Evolutionary conservation across 805 yeast genomes (phyloP), one percentile per base, ranked within the genome.

Genomic region (Yarrowia sp.): DNA sequence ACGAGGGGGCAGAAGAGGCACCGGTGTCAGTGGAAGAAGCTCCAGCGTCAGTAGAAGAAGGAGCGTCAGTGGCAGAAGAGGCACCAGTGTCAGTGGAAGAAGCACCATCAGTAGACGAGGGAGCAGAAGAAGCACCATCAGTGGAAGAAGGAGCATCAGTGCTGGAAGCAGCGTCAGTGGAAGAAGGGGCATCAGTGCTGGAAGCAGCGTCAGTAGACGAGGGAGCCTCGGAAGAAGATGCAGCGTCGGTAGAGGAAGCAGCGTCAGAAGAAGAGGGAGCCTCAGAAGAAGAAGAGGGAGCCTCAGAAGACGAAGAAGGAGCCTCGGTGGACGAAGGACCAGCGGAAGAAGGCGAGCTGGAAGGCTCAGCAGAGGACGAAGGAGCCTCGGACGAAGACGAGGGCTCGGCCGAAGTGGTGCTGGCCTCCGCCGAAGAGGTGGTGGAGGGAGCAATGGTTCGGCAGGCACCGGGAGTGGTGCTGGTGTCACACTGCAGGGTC

Each of bases 401-500:
- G 32, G 32, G 32, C 45, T 38, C 61, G 8, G 45, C 45, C n/a
- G 59, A 40, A 8, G 61, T 55, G 8, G 61, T 55, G 45, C 38
- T 55, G 14, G 46, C 61, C 16, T 14, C 46, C 3, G 36, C 46
- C 15, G 36, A 10, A 15, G 61, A 53, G 32, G 45, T 16, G n/a
- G 43, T 8, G 15, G 61, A 19, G 19, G 58, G 43, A 8, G 16
- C 19, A 5, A 41, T 22, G 38, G 61, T 41, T 8, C 16, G 36
- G 16, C 42, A 45, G 8, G 65, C 64, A 32, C 64, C 64, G 32
- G 64, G 64, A 12, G 19, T 58, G 50, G 64, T 58, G 41, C 32
- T 16, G 49, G 64, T 58, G 38, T 32, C 65, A 43, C 65, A 45
- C 50, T 58, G 65, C 32, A 43, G 50, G 11, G 65, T 32, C 41